Percentiles rank a stretch among this genome's conserved stretches.
Conservation (phyloP, 257 asterid species). For the Ilex asprella region DNA sequence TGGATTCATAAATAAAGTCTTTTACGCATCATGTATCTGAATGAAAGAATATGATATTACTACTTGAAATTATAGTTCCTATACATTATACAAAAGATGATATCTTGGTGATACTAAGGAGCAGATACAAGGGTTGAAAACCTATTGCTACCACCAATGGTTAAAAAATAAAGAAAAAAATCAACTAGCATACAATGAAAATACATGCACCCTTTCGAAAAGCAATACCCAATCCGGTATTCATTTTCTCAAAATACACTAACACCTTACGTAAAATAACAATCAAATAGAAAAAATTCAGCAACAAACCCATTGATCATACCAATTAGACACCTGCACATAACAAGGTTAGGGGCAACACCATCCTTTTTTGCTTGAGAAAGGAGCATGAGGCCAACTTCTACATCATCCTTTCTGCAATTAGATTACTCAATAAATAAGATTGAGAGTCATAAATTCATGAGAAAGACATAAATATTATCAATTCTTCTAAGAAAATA, state of each 20-base stretch:
- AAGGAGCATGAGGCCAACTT: conserved; percentile 66
- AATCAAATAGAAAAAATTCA: conserved; percentile 12
- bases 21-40: no score
- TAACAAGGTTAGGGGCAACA: conserved; percentile 74
- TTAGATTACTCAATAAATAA: conserved; percentile 10
- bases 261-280: background rate
- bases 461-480: background rate
- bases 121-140: background rate
- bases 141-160: background rate
- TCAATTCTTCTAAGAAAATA: conserved; percentile 8
- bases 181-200: no score
- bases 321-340: conserved; percentile 91
- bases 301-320: conserved; percentile 23
- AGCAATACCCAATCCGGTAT: conserved; percentile 12
- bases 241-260: conserved; percentile 10
- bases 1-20: no score
- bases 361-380: conserved; percentile 88
- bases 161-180: background rate
- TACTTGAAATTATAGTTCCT: no score
- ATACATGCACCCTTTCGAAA: background rate
- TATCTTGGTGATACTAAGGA: background rate
- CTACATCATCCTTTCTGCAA: conserved; percentile 79
- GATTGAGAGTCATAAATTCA: background rate
- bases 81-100: background rate
- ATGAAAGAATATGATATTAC: no score